Evolutionary conservation across 2,329 filamentous ascomycete species (phyloP), one percentile per base, ranked within the genome.

Genomic region (Fusarium redolens): DNA sequence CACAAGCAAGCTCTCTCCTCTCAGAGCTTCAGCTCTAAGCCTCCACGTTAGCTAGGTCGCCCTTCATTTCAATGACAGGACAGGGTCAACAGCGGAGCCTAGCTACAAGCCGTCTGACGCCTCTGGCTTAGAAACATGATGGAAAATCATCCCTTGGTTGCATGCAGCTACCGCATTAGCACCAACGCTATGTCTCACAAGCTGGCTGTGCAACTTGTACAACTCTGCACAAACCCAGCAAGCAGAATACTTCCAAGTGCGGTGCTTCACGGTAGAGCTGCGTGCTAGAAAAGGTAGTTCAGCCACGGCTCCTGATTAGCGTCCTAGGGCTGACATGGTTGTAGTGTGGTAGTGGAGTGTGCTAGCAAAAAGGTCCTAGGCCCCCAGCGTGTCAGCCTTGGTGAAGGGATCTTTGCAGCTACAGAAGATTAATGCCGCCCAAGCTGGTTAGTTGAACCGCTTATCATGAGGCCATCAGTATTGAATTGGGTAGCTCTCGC

Each of bases 321-420:
- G 68, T 73, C 72, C 74, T 77, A 77, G 72, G 75, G 75, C 75
- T 77, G 75, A 77, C 70, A 69, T 61, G 72, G 52, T 65, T 56
- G 50, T 40, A 56, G 72, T 64, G 52, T 59, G 52, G 50, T 55
- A 54, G 74, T 66, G 68, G 64, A 61, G 65, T 56, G 40, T 61
- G 59, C 41, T 60, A 65, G 52, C 43, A 62, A 50, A 57, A 56
- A 17, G 20, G 30, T n/a, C 38, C 44, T 40, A 11, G 17, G 12
- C 30, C 33, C 50, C 40, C 37, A 43, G 59, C 56, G 33, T 72
- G 70, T 71, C 70, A 71, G 67, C 70, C 66, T 73, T 47, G 66
- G 59, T 33, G 38, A 54, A 28, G 45, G 64, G 62, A 55, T 52
- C 56, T 54, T 71, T 31, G 51, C 37, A 50, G 28, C 41, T 44